Base-by-base conservation (phyloP, 768 basidiomycete genomes). In the Agaricus subrufescens region DNA sequence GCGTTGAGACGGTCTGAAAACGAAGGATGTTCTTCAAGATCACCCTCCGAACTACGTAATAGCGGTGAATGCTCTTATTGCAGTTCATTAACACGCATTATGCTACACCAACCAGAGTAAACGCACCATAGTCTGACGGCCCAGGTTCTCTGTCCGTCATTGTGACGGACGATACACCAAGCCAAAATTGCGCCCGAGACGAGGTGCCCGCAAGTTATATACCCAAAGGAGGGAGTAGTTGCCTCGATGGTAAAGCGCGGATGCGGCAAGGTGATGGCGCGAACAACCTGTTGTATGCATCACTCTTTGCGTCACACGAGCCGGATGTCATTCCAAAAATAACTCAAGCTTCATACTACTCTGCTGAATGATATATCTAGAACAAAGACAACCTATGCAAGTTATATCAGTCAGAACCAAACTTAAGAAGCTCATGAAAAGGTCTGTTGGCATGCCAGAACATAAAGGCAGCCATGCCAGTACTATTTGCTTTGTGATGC, bases 21-120 rank as follows among this genome's bases (percentile, higher is more conserved):
- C 1, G 77, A 70, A 0, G 69, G 19, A 15, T 53, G 39, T 62
- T 38, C 62, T 61, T 46, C 45, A 59, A 60, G 19, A 55, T 38
- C 39, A 63, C 65, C 45, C 42, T 76, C 78, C 29, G 75, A 67
- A 64, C 82, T 76, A 57, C 75, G 75, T 25, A 91, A 69, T 46
- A 91, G 74, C 38, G 88, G 83, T 3, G 86, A 84, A 27, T 79
- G 67, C 69, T 91, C 89, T 90, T 40, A 31, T 12, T 25, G 27
- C 23, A 19, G 29, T 3, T 42, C 34, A 45, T 53, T 25, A 49
- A 37, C 29, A 55, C 8, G 55, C 52, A 54, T 61, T 52, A 38
- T 62, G 29, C 11, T 19, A 44, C 49, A n/a, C 37, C 25, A 14
- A 26, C 14, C 26, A 23, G 15, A 40, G 26, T 29, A 46, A 38